phyloP scores from a whole-genome alignment of 176 grass and related monocot species.

The Thalia dealbata region DNA sequence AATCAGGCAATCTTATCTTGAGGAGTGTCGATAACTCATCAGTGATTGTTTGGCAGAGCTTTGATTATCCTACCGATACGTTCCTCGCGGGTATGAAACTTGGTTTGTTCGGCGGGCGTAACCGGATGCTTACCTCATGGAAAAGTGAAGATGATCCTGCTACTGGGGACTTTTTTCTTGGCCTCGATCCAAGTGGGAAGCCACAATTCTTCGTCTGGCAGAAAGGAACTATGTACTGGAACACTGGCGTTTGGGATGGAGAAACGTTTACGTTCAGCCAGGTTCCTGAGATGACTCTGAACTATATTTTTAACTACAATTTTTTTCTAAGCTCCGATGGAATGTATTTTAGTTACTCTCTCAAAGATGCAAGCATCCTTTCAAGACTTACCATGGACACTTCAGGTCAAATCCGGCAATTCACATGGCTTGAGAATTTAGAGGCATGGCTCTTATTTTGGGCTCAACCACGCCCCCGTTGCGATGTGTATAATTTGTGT shows the following conservation, averaged over 20 bases:
- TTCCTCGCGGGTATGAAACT: too few relatives aligned
- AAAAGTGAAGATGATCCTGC: slow-evolving; percentile 28
- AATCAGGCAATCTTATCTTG: too few relatives aligned
- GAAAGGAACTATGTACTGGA: not conserved
- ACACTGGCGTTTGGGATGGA: not conserved
- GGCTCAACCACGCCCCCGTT: not conserved
- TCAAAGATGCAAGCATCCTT: not conserved
- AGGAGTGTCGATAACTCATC: too few relatives aligned
- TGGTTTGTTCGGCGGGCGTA: not conserved
- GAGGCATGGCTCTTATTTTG: slow-evolving; percentile 15
- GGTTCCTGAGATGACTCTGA: not conserved
- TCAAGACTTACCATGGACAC: slow-evolving; percentile 25
- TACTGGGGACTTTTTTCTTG: slow-evolving; percentile 28
- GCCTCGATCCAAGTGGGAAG: not conserved
- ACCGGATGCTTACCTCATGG: slow-evolving; percentile 37
- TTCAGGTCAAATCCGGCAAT: not conserved
- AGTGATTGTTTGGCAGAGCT: too few relatives aligned
- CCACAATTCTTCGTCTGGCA: slow-evolving; percentile 16
- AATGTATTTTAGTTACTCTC: slow-evolving; percentile 23
- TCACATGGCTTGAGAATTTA: not conserved
- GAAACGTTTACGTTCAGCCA: rapidly evolving
- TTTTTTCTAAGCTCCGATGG: not conserved
- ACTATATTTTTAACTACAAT: not conserved
- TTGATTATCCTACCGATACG: too few relatives aligned
- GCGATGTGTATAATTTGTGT: slow-evolving; percentile 31